Evolutionary conservation across 139 green algal genomes (phyloP).

Genomic region (Haematococcus sp.): DNA sequence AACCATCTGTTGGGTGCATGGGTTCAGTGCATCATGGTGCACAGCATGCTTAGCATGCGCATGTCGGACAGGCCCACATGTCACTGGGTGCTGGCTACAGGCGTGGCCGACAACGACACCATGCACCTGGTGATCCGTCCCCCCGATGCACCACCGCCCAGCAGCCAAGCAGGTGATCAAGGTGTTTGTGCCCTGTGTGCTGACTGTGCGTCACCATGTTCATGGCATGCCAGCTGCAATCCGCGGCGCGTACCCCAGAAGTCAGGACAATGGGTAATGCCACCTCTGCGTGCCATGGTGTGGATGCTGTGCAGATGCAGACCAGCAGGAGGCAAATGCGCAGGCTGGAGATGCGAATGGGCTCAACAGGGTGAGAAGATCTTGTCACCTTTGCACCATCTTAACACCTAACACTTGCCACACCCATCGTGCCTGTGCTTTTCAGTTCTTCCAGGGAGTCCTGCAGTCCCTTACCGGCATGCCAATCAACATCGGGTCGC

Average conservation of each 20-base stretch:
- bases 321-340: background rate
- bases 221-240: too few relatives aligned
- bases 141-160: conserved; percentile 20
- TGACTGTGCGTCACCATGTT: background rate
- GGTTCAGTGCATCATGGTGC: background rate
- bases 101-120: conserved; percentile 46
- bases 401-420: too few relatives aligned
- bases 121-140: conserved; percentile 64
- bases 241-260: background rate
- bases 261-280: too few relatives aligned
- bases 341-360: background rate
- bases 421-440: too few relatives aligned
- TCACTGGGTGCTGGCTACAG: conserved; percentile 9
- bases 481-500: background rate
- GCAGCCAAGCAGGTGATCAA: background rate
- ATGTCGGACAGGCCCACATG: background rate
- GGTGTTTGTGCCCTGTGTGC: background rate
- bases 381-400: too few relatives aligned
- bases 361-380: conserved; percentile 14
- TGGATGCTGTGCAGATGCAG: background rate
- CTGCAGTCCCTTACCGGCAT: conserved; percentile 7
- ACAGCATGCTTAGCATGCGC: background rate
- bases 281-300: too few relatives aligned
- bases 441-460: conserved; percentile 29
- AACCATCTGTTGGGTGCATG: background rate